Base-by-base conservation (phyloP, 2,329 filamentous ascomycete genomes). In the Pseudogymnoascus sp. region DNA sequence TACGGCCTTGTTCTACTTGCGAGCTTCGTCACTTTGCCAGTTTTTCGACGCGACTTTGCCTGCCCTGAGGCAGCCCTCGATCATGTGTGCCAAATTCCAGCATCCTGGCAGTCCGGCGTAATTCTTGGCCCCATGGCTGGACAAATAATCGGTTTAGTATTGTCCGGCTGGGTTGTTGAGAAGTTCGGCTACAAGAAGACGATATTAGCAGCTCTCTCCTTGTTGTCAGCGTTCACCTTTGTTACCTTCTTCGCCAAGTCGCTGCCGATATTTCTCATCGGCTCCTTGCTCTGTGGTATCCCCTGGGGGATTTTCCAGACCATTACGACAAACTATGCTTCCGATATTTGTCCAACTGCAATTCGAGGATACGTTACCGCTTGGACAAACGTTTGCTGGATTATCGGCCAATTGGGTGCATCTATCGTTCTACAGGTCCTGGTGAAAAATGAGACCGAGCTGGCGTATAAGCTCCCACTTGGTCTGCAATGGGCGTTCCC, bases 1-100 rank as follows among this genome's bases (percentile, higher is more conserved):
- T 93, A 91, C 75, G 89, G 94, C 69, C 80, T 93, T 63, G 87
- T 84, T 68, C 77, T 95, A 60, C 84, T 94, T 68, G 90, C 88
- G 76, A 92, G 92, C 74, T 91, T 94, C 11, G 47, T 53, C 43
- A 71, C 65, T 20, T 71, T 70, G 64, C 69, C 18, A 30, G 41
- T 5, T 68, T 71, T 58, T 61, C 62, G 33, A 9, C 67, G 47
- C 64, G 69, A 39, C 43, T 75, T 71, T 47, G 71, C 71, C 7
- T 57, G 63, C 1, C 57, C 61, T 4, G 30, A 58, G 5, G 36
- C 59, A 1, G 58, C 71, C 47, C 69, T 68, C 6, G 65, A 65
- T 2, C 75, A 76, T 58, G 28, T 33, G 9, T 53, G 47, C 47
- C 69, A 75, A 61, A 67, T 78, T 28, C 68, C 72, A 6, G 72